These are phyloP conservation scores for Elsinoe ampelina DNA, from an alignment of 2,329 filamentous ascomycete genomes.

Conservation along the genomic window DNA sequence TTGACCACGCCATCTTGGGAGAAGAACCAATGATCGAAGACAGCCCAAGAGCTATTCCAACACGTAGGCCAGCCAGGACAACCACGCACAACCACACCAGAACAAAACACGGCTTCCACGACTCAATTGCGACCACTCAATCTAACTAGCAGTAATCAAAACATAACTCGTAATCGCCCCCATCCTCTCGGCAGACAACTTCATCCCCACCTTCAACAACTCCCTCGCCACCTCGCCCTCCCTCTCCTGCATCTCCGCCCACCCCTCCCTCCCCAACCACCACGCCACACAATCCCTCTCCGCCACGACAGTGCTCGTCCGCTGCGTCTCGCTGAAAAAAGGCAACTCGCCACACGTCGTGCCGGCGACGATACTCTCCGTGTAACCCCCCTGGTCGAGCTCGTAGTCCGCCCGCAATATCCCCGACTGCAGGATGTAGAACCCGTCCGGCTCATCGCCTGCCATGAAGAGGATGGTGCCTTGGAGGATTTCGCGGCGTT, in stretches of 20 bases:
- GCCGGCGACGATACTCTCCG: conserved; percentile 85
- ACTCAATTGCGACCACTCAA: too few species aligned
- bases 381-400: conserved; percentile 77
- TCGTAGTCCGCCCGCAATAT: conserved; percentile 86
- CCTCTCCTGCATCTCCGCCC: conserved; percentile 61
- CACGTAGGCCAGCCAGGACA: too few species aligned
- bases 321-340: conserved; percentile 83
- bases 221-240: conserved; percentile 74
- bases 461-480: conserved; percentile 69
- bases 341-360: conserved; percentile 93
- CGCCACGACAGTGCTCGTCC: conserved; percentile 77
- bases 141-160: conserved; percentile 32
- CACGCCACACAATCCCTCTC: conserved; percentile 77
- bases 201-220: conserved; percentile 76
- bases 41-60: conserved; percentile 9
- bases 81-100: too few species aligned
- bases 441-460: conserved; percentile 66
- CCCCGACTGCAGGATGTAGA: conserved; percentile 84
- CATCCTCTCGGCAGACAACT: conserved; percentile 92
- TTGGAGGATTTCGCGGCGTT: conserved; percentile 54
- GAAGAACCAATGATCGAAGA: neutral
- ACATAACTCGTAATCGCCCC: conserved; percentile 49
- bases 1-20: too few species aligned
- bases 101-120: too few species aligned
- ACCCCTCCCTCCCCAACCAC: conserved; percentile 63